Evolutionary conservation across 2,329 filamentous ascomycete species (phyloP).

Genomic region (Pseudopyricularia javanii): DNA sequence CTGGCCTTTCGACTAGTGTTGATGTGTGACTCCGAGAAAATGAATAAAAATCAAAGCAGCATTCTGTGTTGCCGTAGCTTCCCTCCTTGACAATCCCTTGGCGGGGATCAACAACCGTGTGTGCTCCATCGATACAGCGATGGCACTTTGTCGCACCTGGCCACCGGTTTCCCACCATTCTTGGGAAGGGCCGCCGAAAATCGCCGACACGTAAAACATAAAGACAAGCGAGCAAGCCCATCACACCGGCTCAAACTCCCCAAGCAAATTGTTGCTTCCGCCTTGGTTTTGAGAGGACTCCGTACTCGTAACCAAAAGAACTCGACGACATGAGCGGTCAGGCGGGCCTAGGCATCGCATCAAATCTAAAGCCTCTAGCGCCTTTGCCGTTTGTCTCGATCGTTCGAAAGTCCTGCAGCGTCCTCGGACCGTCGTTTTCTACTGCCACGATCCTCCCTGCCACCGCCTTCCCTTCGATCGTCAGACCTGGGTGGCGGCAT

Average conservation of each 20-base stretch:
- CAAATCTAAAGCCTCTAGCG: conserved; percentile 21
- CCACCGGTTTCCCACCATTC: neutral
- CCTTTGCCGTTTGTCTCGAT: conserved; percentile 42
- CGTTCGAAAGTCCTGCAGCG: conserved; percentile 31
- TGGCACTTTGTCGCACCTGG: neutral
- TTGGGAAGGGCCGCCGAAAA: neutral
- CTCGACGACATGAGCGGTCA: neutral
- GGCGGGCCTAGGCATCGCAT: neutral
- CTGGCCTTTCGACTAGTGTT: neutral
- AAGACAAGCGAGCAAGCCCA: neutral
- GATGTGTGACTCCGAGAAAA: neutral
- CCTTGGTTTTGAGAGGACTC: neutral
- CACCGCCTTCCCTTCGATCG: conserved; percentile 17
- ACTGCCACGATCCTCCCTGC: conserved; percentile 22
- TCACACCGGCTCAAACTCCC: neutral
- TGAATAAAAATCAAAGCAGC: neutral
- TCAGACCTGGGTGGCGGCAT: conserved; percentile 10
- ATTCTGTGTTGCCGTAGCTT: neutral
- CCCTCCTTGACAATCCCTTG: neutral
- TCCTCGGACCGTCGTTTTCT: conserved; percentile 38
- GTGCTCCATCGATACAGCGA: neutral
- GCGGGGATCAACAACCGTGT: neutral
- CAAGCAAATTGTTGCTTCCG: neutral
- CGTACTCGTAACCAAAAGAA: neutral
- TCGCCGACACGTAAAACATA: neutral